Evolutionary conservation across 371 early-diverging fungal species (phyloP).

Genomic region (Blakeslea trispora): DNA sequence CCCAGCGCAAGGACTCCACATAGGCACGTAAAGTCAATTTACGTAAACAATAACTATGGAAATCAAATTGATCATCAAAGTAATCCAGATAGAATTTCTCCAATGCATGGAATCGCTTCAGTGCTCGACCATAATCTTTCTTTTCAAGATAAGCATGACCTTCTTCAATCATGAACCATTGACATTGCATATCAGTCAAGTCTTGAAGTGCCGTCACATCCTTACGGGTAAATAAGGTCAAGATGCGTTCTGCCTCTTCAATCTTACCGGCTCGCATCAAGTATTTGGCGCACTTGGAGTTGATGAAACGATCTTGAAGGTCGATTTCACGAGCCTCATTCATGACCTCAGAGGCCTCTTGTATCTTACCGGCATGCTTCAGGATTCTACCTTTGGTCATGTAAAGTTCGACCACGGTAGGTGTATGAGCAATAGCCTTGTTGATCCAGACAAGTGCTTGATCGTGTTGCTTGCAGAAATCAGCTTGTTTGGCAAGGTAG

Average conservation of each 20-base stretch:
- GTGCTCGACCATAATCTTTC: constrained; percentile 75
- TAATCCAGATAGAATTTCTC: constrained; percentile 82
- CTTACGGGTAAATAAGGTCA: constrained; percentile 78
- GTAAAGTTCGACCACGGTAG: constrained; percentile 87
- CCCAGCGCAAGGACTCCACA: constrained; percentile 74
- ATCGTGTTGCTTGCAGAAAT: constrained; percentile 64
- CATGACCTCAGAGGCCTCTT: constrained; percentile 72
- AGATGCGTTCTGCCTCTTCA: constrained; percentile 82
- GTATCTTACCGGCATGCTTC: constrained; percentile 85
- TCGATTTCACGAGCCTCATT: constrained; percentile 89
- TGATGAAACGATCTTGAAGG: constrained; percentile 93
- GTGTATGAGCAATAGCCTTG: constrained; percentile 82
- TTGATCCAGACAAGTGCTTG: constrained; percentile 78
- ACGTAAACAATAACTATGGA: constrained; percentile 92
- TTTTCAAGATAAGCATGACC: constrained; percentile 72
- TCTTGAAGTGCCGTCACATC: constrained; percentile 84
- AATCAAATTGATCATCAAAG: constrained; percentile 95
- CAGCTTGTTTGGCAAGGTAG: constrained; percentile 88
- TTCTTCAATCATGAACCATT: constrained; percentile 83
- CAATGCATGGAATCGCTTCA: constrained; percentile 86
- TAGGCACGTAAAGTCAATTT: constrained; percentile 90
- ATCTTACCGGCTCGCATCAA: constrained; percentile 82
- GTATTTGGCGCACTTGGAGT: constrained; percentile 94
- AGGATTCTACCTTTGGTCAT: constrained; percentile 94
- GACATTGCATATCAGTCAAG: constrained; percentile 88